Evolutionary conservation across 1,139 yeast genomes (phyloP).

Genomic region (Debaryomyces coudertii): DNA sequence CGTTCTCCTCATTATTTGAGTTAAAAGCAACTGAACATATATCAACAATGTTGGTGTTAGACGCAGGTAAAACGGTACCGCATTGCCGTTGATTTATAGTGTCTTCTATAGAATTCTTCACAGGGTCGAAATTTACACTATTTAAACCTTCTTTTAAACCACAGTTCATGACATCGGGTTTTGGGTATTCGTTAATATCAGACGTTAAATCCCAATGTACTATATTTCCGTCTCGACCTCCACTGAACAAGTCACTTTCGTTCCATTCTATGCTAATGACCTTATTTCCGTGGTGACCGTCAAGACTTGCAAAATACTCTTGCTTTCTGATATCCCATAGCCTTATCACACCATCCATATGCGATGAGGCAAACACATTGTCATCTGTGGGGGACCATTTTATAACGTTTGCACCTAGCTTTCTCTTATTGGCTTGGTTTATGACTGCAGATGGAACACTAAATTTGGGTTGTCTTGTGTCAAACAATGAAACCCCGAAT

Average conservation of each 20-base stretch:
- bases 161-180: constrained; percentile 36
- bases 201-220: constrained; percentile 69
- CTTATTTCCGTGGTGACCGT: constrained; percentile 56
- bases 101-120: constrained; percentile 33
- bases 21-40: constrained; percentile 39
- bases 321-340: constrained; percentile 78
- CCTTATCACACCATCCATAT: constrained; percentile 58
- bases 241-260: constrained; percentile 59
- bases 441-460: constrained; percentile 33
- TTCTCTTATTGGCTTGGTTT: constrained; percentile 19
- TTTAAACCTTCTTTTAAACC: constrained; percentile 51
- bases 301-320: constrained; percentile 54
- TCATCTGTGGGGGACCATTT: constrained; percentile 68
- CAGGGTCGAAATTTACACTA: constrained; percentile 43
- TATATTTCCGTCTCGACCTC: constrained; percentile 72
- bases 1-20: constrained; percentile 28
- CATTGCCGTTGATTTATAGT: constrained; percentile 52
- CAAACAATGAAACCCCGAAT: constrained; percentile 72
- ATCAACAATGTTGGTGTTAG: constrained; percentile 51
- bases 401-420: constrained; percentile 41
- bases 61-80: constrained; percentile 63
- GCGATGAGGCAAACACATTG: constrained; percentile 68
- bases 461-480: constrained; percentile 53
- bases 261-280: constrained; percentile 69
- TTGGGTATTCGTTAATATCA: constrained; percentile 20